Base-by-base conservation (phyloP, 768 basidiomycete species). In the Chalciporus pseudorubinellus region DNA sequence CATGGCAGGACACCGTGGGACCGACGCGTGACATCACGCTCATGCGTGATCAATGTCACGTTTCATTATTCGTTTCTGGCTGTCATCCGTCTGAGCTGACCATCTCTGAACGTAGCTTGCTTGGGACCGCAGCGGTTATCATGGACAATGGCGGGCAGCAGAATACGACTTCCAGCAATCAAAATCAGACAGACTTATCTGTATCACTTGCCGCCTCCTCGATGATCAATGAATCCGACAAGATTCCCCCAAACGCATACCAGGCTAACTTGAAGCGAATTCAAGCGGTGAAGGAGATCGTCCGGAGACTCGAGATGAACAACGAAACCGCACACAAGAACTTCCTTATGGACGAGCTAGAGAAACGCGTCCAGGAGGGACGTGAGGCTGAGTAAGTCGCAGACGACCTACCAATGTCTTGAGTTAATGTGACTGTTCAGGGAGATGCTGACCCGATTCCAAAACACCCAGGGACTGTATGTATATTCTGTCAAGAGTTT, bases 271-370 rank as follows among this genome's bases (percentile, higher is more conserved):
- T 54, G 28, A 50, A 48, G 22, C 66, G 59, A 0, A 67, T 67
- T 11, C 61, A 66, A 33, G 59, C 61, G 34, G 59, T 61, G 28
- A 74, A 69, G 55, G 70, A 70, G 22, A 44, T 62, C 29, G 57
- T 56, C 8, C 54, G 19, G 10, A 58, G 9, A 19, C 67, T 70
- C 33, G 73, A 76, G 59, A 51, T 52, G 26, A 63, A 71, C 54
- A 79, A 80, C 48, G 75, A 78, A 39, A 57, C 62, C 1, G 79
- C 73, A 3, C 67, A 71, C 46, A 60, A 66, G 48, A 70, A 71
- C 20, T 73, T 60, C 52, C 49, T 67, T 29, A 50, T 68, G 44
- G 58, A 61, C 48, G 67, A 77, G 43, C 61, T 77, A 21, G 49
- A 68, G 53, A 59, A 63, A 53, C 67, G 67, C 57, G 64, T 76